Base-by-base conservation (phyloP, 768 basidiomycete species). In the Ramaria sp. region DNA sequence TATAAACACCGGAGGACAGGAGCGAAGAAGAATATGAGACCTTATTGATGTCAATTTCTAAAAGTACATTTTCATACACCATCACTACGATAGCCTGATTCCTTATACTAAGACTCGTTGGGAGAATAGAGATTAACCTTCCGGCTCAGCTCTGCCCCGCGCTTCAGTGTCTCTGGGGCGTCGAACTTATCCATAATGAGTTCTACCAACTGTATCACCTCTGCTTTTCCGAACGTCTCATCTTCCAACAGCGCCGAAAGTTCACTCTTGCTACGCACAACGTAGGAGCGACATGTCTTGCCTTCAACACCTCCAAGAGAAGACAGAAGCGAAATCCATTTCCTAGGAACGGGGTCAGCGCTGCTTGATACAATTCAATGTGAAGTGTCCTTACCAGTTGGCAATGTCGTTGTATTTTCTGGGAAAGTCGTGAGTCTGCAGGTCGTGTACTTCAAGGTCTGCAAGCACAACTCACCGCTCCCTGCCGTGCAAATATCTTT, bases 391-490 rank as follows among this genome's bases (percentile, higher is more conserved):
- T 54, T 36, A 74, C 78, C 92, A 96, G 62, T 83, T 70, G 25
- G 76, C 72, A 59, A 98, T 84, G 63, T 96, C 83, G 65, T 95
- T 95, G 69, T 96, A 94, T 64, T 82, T 78, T 54, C 86, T 82
- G 60, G 56, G 43, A 58, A 15, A 48, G 20, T 45, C 32, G 55
- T 16, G 10, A 6, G 13, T 24, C 20, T 9, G 43, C 5, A 24
- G 3, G 13, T 20, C 34, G 48, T 28, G 12, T 22, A 49, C 37
- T 20, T 30, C 20, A 24, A 30, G 30, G 18, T 50, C 39, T 30
- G 20, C 25, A 18, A 43, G 15, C 38, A 15, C 38, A 27, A 58
- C 70, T 12, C 22, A 73, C 81, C 79, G 71, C 22, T 74, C 62
- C 67, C 72, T 75, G 18, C 85, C 85, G 57, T 91, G 86, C 42